These are phyloP conservation scores for Murraya koenigii DNA, from an alignment of 345 rosid species.

Conservation along the genomic window DNA sequence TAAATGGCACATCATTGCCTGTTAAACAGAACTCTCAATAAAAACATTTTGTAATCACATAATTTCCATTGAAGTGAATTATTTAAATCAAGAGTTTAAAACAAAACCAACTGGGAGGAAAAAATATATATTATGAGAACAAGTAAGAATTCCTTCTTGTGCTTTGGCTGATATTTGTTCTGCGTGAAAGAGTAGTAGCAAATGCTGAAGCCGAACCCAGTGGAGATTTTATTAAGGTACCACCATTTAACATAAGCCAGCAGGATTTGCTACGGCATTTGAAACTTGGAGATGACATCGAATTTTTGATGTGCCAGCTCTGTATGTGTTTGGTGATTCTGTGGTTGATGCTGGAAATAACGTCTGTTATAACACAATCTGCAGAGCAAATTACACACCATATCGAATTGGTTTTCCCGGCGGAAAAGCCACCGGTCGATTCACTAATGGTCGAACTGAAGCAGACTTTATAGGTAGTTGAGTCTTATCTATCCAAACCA, in stretches of 20 bases:
- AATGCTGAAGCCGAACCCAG: neutral
- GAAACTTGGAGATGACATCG: neutral
- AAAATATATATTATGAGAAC: neutral
- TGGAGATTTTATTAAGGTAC: neutral
- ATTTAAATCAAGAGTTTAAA: neutral
- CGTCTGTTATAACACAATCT: neutral
- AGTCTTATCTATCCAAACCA: neutral
- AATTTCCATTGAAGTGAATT: neutral
- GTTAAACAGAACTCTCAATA: neutral
- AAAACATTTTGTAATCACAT: neutral
- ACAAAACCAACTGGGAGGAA: neutral
- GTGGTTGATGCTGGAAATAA: neutral
- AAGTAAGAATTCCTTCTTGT: neutral
- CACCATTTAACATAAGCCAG: neutral
- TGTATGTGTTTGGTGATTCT: slow-evolving; percentile 1
- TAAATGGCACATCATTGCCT: neutral
- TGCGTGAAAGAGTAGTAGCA: neutral
- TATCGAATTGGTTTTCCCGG: neutral
- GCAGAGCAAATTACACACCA: neutral
- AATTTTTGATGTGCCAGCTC: neutral
- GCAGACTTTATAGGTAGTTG: slow-evolving; percentile 1
- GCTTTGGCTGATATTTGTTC: neutral
- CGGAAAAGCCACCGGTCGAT: neutral
- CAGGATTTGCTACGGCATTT: neutral
- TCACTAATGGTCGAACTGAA: slow-evolving; percentile 1